These are phyloP conservation scores for Vararia minispora DNA, from an alignment of 768 basidiomycete genomes.

Conservation along the genomic window DNA sequence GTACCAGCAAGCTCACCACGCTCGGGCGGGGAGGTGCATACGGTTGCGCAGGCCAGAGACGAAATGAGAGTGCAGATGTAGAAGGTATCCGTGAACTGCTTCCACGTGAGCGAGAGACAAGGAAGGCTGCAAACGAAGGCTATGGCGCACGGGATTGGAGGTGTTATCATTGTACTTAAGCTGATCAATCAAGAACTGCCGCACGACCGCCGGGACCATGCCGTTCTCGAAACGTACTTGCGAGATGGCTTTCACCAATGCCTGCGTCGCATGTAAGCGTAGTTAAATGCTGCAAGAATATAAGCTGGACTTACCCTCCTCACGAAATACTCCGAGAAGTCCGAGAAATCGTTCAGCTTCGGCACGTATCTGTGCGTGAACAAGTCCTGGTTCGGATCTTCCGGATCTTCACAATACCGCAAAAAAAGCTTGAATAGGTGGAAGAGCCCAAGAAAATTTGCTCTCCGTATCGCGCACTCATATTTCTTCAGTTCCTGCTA, in stretches of 20 bases:
- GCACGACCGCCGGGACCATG: constrained; percentile 76
- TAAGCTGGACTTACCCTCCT: constrained; percentile 55
- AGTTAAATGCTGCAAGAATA: neutral
- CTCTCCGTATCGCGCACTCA: constrained; percentile 73
- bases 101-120: constrained; percentile 6
- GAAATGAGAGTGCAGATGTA: constrained; percentile 84
- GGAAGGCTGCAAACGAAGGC: constrained; percentile 2
- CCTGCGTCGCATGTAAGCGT: constrained; percentile 29
- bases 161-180: constrained; percentile 96
- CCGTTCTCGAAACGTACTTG: constrained; percentile 80
- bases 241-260: constrained; percentile 72
- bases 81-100: constrained; percentile 83
- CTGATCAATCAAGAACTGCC: constrained; percentile 84
- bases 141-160: constrained; percentile 59
- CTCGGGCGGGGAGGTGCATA: constrained; percentile 70
- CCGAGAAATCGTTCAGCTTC: constrained; percentile 88
- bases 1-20: constrained; percentile 65
- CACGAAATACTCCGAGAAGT: constrained; percentile 88
- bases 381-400: constrained; percentile 70
- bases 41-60: constrained; percentile 66
- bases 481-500: too few relatives aligned
- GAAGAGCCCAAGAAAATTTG: constrained; percentile 88
- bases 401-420: constrained; percentile 82
- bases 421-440: constrained; percentile 93
- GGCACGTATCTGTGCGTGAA: constrained; percentile 88